These are phyloP conservation scores for Exophiala dermatitidis DNA, from an alignment of 2,329 filamentous ascomycete species.

Conservation along the genomic window DNA sequence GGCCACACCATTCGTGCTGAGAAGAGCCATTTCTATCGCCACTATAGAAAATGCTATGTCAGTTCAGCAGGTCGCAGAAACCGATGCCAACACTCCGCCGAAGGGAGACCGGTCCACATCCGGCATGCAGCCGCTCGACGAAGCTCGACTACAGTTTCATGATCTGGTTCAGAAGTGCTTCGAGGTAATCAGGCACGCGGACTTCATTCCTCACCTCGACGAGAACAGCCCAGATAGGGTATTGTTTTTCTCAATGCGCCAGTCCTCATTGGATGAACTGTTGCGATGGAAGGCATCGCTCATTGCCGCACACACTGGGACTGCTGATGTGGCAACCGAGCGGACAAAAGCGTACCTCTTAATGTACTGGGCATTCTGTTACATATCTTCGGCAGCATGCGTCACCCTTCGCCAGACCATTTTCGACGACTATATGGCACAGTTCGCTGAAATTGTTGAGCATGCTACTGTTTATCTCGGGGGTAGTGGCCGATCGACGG, in stretches of 20 bases:
- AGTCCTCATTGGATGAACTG: conserved; percentile 7
- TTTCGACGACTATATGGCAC: conserved; percentile 16
- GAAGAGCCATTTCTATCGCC: conserved; percentile 12
- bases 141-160: conserved; percentile 10
- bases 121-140: conserved; percentile 5
- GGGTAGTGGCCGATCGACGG: background rate
- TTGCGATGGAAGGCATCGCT: conserved; percentile 12
- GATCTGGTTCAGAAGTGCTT: conserved; percentile 7
- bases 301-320: conserved; percentile 1
- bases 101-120: background rate
- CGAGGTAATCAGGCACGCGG: conserved; percentile 17
- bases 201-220: conserved; percentile 9
- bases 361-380: conserved; percentile 21
- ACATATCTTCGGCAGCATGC: conserved; percentile 15
- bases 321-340: background rate
- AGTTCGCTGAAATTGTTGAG: conserved; percentile 15
- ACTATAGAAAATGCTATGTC: conserved; percentile 10
- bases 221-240: conserved; percentile 4
- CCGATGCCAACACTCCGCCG: background rate
- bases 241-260: conserved; percentile 1
- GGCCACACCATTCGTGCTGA: conserved; percentile 16
- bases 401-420: conserved; percentile 8
- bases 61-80: background rate
- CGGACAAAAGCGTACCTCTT: conserved; percentile 16
- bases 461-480: conserved; percentile 12